Evolutionary conservation across 2,329 filamentous ascomycete species (phyloP).

Genomic region (Beauveria bassiana): DNA sequence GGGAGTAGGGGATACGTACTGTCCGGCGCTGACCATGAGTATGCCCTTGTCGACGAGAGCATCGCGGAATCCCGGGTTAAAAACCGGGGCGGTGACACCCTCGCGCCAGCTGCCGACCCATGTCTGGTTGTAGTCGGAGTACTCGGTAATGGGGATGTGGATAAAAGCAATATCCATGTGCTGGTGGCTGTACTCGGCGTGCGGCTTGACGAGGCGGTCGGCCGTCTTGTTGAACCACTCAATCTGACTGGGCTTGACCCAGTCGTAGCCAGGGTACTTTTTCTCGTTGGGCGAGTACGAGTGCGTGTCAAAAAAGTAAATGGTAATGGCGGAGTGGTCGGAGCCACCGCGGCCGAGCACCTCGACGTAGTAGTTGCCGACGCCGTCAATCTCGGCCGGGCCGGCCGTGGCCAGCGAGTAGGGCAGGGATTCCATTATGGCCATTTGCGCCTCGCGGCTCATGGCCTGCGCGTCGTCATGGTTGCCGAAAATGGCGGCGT

Average conservation of each 20-base stretch:
- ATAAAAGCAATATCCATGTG: slow-evolving; percentile 97
- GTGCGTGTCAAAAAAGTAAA: slow-evolving; percentile 95
- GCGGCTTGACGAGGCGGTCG: slow-evolving; percentile 63
- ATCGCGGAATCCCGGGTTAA: slow-evolving; percentile 89
- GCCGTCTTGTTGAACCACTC: slow-evolving; percentile 86
- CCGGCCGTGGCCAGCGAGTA: slow-evolving; percentile 84
- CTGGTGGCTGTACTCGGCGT: slow-evolving; percentile 78
- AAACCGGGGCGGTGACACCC: slow-evolving; percentile 75
- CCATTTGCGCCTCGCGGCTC: slow-evolving; percentile 72
- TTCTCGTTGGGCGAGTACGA: slow-evolving; percentile 84
- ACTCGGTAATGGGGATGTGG: slow-evolving; percentile 92
- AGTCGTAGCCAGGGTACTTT: slow-evolving; percentile 89
- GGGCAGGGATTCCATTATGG: slow-evolving; percentile 75
- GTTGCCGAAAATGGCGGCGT: slow-evolving; percentile 92
- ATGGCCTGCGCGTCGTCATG: slow-evolving; percentile 90
- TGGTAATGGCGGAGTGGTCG: slow-evolving; percentile 80
- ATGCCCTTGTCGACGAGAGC: slow-evolving; percentile 81
- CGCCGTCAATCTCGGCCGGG: slow-evolving; percentile 74
- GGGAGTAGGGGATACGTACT: slow-evolving; percentile 48
- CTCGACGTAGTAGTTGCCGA: slow-evolving; percentile 93
- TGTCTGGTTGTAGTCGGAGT: slow-evolving; percentile 55
- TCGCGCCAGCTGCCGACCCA: slow-evolving; percentile 66
- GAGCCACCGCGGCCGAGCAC: slow-evolving; percentile 71
- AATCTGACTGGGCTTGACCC: slow-evolving; percentile 91
- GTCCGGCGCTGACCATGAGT: slow-evolving; percentile 81